Conservation (phyloP, 208 protist genomes). For the Trypanosoma boissoni region DNA sequence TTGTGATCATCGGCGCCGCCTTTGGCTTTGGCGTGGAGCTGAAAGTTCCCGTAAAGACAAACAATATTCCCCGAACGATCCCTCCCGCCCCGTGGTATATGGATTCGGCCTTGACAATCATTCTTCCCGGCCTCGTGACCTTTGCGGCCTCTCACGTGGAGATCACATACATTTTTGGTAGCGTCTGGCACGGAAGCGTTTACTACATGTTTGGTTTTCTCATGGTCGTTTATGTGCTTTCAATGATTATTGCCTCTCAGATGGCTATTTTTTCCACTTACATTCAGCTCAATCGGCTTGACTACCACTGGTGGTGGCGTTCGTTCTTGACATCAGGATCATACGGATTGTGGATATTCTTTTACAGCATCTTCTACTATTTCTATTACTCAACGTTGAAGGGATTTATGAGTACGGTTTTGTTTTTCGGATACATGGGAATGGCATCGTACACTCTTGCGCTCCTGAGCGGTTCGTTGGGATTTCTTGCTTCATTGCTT, state of each 20-base stretch:
- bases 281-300: conserved; percentile 91
- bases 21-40: conserved; percentile 77
- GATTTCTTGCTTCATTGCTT: conserved; percentile 49
- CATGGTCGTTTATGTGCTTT: conserved; percentile 92
- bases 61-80: conserved; percentile 93
- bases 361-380: conserved; percentile 91
- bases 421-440: conserved; percentile 71
- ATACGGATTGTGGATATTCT: conserved; percentile 87
- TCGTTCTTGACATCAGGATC: conserved; percentile 81
- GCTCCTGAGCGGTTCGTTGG: conserved; percentile 48
- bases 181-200: conserved; percentile 79
- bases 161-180: conserved; percentile 95
- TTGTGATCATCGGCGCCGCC: conserved; percentile 88
- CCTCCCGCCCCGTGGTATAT: conserved; percentile 83
- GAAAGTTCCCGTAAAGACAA: conserved; percentile 74
- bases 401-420: conserved; percentile 32
- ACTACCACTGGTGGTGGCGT: conserved; percentile 97
- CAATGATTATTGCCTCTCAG: conserved; percentile 91
- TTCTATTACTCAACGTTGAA: conserved; percentile 55
- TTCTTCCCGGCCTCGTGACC: conserved; percentile 82
- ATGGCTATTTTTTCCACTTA: conserved; percentile 95
- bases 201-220: conserved; percentile 97
- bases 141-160: conserved; percentile 98
- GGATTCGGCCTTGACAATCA: conserved; percentile 23
- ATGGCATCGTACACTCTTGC: conserved; percentile 32